Evolutionary conservation across 257 asterid genomes (phyloP), one percentile per base, ranked within the genome.

Genomic region (Ligustrum vulgare): DNA sequence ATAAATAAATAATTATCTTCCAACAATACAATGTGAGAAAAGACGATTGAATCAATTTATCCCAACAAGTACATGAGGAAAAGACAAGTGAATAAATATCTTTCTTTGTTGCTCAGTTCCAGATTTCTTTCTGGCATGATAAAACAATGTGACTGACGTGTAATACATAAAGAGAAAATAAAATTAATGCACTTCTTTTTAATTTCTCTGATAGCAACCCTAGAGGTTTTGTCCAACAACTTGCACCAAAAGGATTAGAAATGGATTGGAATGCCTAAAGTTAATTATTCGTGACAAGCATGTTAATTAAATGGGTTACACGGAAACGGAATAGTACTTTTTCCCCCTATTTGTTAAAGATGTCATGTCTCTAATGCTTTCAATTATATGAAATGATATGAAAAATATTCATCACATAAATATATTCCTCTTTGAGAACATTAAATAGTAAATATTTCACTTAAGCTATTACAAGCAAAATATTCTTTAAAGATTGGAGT

Each of bases 211-310:
- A 89, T 76, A 64, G 80, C 75, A 71, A 79, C 87, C 72, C 63
- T 60, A 79, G 84, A 75, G 86, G 88, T 71, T 79, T 80, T 82
- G 86, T 83, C 84, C 66, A 78, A 54, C 83, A 78, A 78, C 78
- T 70, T 78, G 83, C 82, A 51, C 43, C 20, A 33, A 45, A 75
- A 80, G 62, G 77, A 77, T 28, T 31, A 8, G 51, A 13, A 13
- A 64, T 56, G 31, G 3, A 56, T 56, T 56, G 64, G 64, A n/a
- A 6, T 56, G 31, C 32, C 3, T 58, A 58, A 58, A 58, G 66
- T 20, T 58, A 71, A 67, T 80, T 65, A 74, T 69, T 67, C 68
- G 8, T 35, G 33, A 13, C 22, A 10, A 5, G 70, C 83, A 65
- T 54, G 41, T 31, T 47, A 70, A 28, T 5, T 23, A 10, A 25